Conservation (phyloP, 495 filamentous ascomycete species). For the Lophiostoma macrostomum region DNA sequence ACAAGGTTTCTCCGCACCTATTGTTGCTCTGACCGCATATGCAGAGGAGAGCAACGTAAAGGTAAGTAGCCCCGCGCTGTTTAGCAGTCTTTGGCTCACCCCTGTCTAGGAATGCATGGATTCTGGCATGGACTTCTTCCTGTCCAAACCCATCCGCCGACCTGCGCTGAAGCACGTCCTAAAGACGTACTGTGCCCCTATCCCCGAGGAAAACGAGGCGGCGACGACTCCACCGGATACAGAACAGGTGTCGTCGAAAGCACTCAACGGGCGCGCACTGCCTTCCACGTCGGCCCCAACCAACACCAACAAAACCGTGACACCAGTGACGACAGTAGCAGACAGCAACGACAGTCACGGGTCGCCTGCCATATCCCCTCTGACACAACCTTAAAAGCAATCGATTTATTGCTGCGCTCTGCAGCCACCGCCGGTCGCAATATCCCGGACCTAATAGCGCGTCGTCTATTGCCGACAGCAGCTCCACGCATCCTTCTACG, state of each 20-base stretch:
- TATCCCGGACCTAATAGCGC: not conserved
- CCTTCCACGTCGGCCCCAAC: not conserved
- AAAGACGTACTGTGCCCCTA: conserved; percentile 60
- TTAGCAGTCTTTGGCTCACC: too few species aligned
- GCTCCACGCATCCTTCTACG: not conserved
- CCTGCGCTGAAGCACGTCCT: conserved; percentile 83
- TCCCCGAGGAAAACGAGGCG: conserved; percentile 45
- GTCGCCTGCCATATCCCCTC: conserved; percentile 27
- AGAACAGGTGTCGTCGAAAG: conserved; percentile 7
- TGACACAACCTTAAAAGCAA: conserved; percentile 8
- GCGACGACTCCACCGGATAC: not conserved
- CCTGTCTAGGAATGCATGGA: conserved; percentile 39
- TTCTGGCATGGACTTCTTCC: conserved; percentile 50
- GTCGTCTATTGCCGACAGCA: not conserved
- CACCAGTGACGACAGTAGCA: not conserved
- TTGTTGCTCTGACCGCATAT: conserved; percentile 88
- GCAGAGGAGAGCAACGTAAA: conserved; percentile 86
- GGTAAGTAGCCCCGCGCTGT: too few species aligned
- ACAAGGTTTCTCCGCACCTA: conserved; percentile 83
- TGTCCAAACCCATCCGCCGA: conserved; percentile 76
- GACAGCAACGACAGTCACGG: not conserved
- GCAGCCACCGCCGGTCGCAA: not conserved
- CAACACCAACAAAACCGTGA: not conserved
- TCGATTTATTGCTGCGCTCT: not conserved
- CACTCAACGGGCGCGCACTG: not conserved